phyloP scores from a whole-genome alignment of 331 rosid species.

The Phaseolus coccineus region DNA sequence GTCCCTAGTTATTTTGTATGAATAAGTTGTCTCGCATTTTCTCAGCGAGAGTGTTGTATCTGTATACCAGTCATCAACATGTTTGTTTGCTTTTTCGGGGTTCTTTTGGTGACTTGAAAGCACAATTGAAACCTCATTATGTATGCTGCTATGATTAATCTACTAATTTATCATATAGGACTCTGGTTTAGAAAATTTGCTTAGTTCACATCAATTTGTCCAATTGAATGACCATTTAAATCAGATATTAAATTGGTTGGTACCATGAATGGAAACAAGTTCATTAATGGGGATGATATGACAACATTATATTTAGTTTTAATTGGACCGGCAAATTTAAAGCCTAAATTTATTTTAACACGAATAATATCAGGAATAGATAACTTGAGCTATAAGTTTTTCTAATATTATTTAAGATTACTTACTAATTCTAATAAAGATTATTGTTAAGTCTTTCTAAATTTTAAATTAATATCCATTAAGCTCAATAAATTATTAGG shows the following conservation, averaged over 20 bases:
- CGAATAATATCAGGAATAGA: background rate
- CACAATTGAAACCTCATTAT: constrained; percentile 5
- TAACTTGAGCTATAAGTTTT: background rate
- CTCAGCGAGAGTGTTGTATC: constrained; percentile 10
- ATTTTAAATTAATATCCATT: no score
- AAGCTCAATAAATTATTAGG: no score
- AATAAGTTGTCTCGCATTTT: constrained; percentile 38
- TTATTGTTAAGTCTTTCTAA: background rate
- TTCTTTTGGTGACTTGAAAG: constrained; percentile 26
- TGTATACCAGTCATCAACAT: background rate
- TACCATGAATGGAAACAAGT: background rate
- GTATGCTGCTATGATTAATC: constrained; percentile 32
- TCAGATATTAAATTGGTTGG: background rate
- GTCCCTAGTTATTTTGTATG: constrained; percentile 37
- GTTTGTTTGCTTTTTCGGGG: constrained; percentile 14
- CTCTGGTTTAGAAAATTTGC: background rate
- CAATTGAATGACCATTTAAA: background rate
- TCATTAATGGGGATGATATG: no score
- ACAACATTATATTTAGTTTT: background rate
- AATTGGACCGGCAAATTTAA: background rate
- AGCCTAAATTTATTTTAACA: background rate
- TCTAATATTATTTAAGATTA: background rate
- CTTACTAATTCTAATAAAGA: background rate
- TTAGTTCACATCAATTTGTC: background rate
- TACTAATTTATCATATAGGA: background rate